These are phyloP conservation scores for Cyphellophora europaea DNA, from an alignment of 2,329 filamentous ascomycete species.

Conservation along the genomic window DNA sequence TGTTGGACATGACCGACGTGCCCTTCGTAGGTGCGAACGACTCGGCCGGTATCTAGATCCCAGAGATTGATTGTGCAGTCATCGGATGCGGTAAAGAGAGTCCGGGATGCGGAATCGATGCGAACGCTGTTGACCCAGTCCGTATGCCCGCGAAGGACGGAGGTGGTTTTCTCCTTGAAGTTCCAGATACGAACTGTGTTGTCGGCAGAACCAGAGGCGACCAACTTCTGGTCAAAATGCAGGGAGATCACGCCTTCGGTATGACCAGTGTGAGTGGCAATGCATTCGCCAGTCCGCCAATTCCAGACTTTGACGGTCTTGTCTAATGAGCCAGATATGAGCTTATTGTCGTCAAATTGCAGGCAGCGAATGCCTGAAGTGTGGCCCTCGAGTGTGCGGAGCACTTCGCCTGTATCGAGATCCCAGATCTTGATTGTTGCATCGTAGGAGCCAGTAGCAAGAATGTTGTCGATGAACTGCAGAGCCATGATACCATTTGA, in stretches of 20 bases:
- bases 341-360: slow-evolving; percentile 84
- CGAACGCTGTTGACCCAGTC: slow-evolving; percentile 98
- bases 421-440: slow-evolving; percentile 95
- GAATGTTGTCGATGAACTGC: slow-evolving; percentile 76
- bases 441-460: slow-evolving; percentile 93
- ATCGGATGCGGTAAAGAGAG: slow-evolving; percentile 86
- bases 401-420: slow-evolving; percentile 73
- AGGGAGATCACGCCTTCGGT: slow-evolving; percentile 74
- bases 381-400: slow-evolving; percentile 78
- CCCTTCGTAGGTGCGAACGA: slow-evolving; percentile 69
- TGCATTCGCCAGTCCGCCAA: slow-evolving; percentile 80
- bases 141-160: slow-evolving; percentile 69
- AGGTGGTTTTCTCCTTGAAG: slow-evolving; percentile 73
- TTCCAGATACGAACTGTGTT: slow-evolving; percentile 88
- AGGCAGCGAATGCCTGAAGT: slow-evolving; percentile 74
- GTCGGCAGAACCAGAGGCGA: slow-evolving; percentile 86
- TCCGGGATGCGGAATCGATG: slow-evolving; percentile 71
- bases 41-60: slow-evolving; percentile 78
- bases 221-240: slow-evolving; percentile 73
- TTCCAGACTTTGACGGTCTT: slow-evolving; percentile 90
- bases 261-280: slow-evolving; percentile 73
- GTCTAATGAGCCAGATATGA: slow-evolving; percentile 86
- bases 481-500: slow-evolving; percentile 76
- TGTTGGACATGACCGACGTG: slow-evolving; percentile 96
- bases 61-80: slow-evolving; percentile 86